Percentiles rank a stretch among this genome's conserved stretches.
Conservation (phyloP, 106 monocot genomes). For the Phalaenopsis equestris region DNA sequence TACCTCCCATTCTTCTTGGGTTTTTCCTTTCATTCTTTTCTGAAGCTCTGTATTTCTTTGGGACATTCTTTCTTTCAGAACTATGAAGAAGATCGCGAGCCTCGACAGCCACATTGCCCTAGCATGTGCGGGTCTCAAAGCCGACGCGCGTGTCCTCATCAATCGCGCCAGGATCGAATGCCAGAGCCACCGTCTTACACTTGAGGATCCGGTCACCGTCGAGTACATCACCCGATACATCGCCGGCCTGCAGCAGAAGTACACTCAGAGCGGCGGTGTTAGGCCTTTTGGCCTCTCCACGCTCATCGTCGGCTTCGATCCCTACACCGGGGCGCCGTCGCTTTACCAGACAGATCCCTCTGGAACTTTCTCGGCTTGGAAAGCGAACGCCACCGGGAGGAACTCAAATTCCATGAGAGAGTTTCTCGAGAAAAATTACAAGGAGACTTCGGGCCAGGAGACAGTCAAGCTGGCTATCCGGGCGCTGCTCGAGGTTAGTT, state of each 20-base stretch:
- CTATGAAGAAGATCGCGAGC: constrained; percentile 79
- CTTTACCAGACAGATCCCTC: constrained; percentile 94
- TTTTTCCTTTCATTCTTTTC: neutral
- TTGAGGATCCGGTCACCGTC: constrained; percentile 81
- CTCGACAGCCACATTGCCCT: constrained; percentile 85
- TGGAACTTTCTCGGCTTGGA: constrained; percentile 93
- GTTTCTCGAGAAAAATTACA: constrained; percentile 90
- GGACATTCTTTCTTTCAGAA: constrained; percentile 17
- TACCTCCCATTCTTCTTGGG: neutral
- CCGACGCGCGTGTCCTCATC: constrained; percentile 85
- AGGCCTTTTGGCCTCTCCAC: constrained; percentile 72
- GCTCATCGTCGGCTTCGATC: constrained; percentile 40
- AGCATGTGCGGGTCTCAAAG: constrained; percentile 90
- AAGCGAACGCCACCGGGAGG: constrained; percentile 93
- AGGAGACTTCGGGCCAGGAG: constrained; percentile 78
- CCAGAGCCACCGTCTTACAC: constrained; percentile 88
- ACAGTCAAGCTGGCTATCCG: constrained; percentile 81
- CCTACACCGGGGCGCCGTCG: constrained; percentile 49
- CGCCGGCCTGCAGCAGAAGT: constrained; percentile 91
- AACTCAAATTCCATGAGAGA: constrained; percentile 91
- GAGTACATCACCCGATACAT: constrained; percentile 95
- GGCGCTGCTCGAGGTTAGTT: constrained; percentile 72
- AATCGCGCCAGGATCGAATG: constrained; percentile 89
- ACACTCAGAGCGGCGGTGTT: constrained; percentile 94
- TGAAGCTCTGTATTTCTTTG: neutral